These are phyloP conservation scores for Aureobasidium sp. DNA, from an alignment of 2,329 filamentous ascomycete genomes.

Conservation along the genomic window DNA sequence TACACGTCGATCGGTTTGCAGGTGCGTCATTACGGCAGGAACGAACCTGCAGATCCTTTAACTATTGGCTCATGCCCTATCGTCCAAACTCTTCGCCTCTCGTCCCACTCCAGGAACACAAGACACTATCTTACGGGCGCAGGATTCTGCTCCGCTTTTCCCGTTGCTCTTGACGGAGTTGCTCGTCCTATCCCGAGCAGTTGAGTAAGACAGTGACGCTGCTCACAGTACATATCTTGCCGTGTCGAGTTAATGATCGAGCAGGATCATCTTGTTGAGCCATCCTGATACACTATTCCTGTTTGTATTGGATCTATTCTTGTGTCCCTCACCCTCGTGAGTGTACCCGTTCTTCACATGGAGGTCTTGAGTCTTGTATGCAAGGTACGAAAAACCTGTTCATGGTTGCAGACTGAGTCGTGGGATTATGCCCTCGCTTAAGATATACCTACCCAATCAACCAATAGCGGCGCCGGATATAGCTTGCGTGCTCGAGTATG, in stretches of 20 bases:
- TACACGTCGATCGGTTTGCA: neutral
- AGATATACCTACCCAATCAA: constrained; percentile 1
- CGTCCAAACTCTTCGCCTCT: neutral
- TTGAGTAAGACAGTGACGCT: constrained; percentile 7
- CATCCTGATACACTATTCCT: constrained; percentile 8
- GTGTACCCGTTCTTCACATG: neutral
- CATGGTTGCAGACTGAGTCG: neutral
- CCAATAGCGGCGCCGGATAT: constrained; percentile 27
- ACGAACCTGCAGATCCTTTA: constrained; percentile 5
- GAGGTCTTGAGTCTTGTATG: neutral
- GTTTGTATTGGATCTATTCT: constrained; percentile 10
- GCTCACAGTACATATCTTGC: neutral
- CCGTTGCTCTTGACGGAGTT: neutral
- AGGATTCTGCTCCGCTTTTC: neutral
- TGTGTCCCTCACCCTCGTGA: neutral
- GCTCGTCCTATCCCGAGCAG: neutral
- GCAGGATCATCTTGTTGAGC: constrained; percentile 6
- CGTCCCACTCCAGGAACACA: neutral
- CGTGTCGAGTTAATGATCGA: neutral
- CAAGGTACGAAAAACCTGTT: neutral
- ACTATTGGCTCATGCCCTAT: constrained; percentile 4
- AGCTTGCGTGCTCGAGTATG: constrained; percentile 25
- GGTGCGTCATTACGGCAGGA: neutral
- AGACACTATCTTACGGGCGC: neutral
- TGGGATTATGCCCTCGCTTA: neutral